Evolutionary conservation across 495 filamentous ascomycete species (phyloP).

Genomic region (Penicillium manginii): DNA sequence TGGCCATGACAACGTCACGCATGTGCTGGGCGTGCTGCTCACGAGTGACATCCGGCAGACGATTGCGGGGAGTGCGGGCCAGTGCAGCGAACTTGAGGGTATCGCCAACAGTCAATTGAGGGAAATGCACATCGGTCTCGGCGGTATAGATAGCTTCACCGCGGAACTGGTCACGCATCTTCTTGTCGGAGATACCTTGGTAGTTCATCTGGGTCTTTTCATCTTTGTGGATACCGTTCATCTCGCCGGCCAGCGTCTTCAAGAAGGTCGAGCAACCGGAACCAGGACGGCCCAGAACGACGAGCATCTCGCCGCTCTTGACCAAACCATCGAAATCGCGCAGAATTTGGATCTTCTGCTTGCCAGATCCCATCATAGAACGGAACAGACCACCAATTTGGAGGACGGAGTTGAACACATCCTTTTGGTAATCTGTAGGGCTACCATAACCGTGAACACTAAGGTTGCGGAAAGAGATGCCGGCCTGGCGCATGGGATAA

Average conservation of each 20-base stretch:
- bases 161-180: conserved; percentile 70
- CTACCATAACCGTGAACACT: conserved; percentile 78
- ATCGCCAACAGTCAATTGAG: conserved; percentile 67
- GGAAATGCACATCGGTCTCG: conserved; percentile 71
- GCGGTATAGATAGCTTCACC: conserved; percentile 67
- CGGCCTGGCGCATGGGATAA: conserved; percentile 48
- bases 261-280: conserved; percentile 75
- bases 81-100: conserved; percentile 66
- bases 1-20: conserved; percentile 66
- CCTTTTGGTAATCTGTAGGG: conserved; percentile 82
- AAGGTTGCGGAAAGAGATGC: conserved; percentile 61
- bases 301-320: conserved; percentile 76
- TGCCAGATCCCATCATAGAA: conserved; percentile 45
- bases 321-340: conserved; percentile 74
- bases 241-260: conserved; percentile 72
- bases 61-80: conserved; percentile 53
- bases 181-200: conserved; percentile 74
- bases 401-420: conserved; percentile 70
- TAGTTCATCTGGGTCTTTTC: conserved; percentile 66
- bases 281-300: conserved; percentile 78
- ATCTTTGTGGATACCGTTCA: conserved; percentile 71
- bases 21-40: conserved; percentile 54
- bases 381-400: conserved; percentile 54
- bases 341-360: conserved; percentile 70
- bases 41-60: conserved; percentile 50